Evolutionary conservation across 2,329 filamentous ascomycete genomes (phyloP).

Genomic region (Cordyceps farinosa): DNA sequence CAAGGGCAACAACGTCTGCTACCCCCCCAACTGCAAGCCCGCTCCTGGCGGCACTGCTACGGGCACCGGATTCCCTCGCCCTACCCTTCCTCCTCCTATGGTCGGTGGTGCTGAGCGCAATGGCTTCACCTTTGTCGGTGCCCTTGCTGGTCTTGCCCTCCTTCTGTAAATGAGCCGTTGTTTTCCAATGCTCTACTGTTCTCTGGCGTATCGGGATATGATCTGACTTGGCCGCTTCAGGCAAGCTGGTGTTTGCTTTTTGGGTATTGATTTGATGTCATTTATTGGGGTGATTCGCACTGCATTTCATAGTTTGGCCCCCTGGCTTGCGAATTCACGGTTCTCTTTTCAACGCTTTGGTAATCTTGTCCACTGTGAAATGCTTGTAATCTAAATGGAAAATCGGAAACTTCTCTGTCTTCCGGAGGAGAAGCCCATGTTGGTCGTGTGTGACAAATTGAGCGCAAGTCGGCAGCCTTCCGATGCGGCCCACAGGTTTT

Average conservation of each 20-base stretch:
- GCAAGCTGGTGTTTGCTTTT: neutral
- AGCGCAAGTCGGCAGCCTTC: neutral
- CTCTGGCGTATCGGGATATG: conserved; percentile 1
- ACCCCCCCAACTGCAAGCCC: neutral
- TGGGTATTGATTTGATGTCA: neutral
- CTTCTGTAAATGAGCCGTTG: conserved; percentile 22
- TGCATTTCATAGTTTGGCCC: neutral
- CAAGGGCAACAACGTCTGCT: neutral
- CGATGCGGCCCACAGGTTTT: neutral
- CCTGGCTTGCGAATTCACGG: neutral
- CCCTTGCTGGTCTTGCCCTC: conserved; percentile 24
- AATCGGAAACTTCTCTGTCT: neutral
- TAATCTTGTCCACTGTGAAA: neutral
- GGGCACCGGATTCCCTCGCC: conserved; percentile 4
- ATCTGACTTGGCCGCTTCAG: neutral
- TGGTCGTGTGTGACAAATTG: neutral
- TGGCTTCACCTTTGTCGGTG: conserved; percentile 23
- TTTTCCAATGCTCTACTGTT: neutral
- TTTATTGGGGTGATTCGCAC: neutral
- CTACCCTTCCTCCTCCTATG: conserved; percentile 17
- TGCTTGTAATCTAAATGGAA: neutral
- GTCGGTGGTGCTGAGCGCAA: conserved; percentile 23
- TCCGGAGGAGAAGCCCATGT: neutral
- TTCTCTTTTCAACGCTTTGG: neutral
- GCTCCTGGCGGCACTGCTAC: conserved; percentile 10